phyloP scores from a whole-genome alignment of 371 early-diverging fungal genomes.

The Mucor mucedo region DNA sequence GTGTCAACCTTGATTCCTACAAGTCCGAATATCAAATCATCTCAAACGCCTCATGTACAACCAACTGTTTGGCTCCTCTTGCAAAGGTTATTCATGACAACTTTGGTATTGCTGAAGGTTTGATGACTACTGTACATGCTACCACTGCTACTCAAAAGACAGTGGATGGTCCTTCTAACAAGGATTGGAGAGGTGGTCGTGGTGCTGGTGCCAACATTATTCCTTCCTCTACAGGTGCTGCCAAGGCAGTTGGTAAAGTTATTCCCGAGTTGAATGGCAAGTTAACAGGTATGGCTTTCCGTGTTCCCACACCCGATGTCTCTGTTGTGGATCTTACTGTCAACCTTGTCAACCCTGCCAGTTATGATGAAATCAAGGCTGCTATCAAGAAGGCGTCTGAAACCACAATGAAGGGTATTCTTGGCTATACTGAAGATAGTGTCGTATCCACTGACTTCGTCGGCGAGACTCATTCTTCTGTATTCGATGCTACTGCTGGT shows the following conservation, averaged over 20 bases:
- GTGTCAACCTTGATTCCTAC: conserved; percentile 97
- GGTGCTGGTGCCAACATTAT: conserved; percentile 98
- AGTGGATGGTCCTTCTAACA: conserved; percentile 97
- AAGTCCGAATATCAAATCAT: conserved; percentile 84
- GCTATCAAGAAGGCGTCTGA: conserved; percentile 87
- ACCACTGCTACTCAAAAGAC: conserved; percentile 99
- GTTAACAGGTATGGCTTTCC: conserved; percentile 99
- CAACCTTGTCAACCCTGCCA: conserved; percentile 86
- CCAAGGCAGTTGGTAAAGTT: conserved; percentile 99
- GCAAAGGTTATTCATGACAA: conserved; percentile 98
- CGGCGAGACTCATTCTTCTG: conserved; percentile 87
- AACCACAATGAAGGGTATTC: conserved; percentile 80
- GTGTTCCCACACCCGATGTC: conserved; percentile 98
- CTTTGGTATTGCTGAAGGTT: conserved; percentile 86
- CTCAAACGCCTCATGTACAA: conserved; percentile 99
- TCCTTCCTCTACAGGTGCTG: conserved; percentile 99
- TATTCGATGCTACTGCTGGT: conserved; percentile 97
- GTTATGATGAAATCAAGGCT: conserved; percentile 90
- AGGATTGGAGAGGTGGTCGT: conserved; percentile 96
- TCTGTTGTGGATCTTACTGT: conserved; percentile 99
- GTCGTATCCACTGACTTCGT: conserved; percentile 97
- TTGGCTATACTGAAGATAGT: conserved; percentile 94
- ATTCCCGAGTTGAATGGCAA: conserved; percentile 97
- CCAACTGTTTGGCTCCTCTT: conserved; percentile 99
- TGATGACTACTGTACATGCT: conserved; percentile 99